Conservation (phyloP, 345 rosid genomes). For the Corchorus capsularis region DNA sequence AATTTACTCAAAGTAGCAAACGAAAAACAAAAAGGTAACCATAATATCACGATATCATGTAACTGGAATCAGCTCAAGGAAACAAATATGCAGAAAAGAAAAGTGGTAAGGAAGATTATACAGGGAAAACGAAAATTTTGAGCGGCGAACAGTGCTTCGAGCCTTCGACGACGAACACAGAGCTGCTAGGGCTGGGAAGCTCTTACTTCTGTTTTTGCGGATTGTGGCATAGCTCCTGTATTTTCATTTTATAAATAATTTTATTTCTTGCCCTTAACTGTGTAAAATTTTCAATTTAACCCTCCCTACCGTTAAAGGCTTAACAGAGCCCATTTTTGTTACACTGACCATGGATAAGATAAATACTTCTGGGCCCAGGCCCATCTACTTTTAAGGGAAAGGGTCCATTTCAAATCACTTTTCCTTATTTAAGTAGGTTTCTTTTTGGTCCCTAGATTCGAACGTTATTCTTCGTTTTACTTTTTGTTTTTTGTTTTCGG, state of each 20-base stretch:
- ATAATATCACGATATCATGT: not conserved
- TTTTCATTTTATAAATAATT: not conserved
- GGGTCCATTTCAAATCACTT: too few relatives aligned
- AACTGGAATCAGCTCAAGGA: not conserved
- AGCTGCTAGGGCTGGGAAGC: constrained; percentile 30
- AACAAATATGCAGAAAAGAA: not conserved
- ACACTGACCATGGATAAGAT: too few relatives aligned
- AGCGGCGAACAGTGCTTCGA: constrained; percentile 18
- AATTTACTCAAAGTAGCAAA: not conserved
- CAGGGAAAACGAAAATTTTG: constrained; percentile 11
- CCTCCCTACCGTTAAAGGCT: not conserved
- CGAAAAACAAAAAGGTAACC: not conserved
- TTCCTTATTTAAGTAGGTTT: too few relatives aligned
- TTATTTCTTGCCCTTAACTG: not conserved
- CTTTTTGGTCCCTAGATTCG: too few relatives aligned
- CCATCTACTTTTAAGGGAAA: not conserved
- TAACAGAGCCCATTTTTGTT: too few relatives aligned
- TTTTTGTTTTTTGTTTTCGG: too few relatives aligned
- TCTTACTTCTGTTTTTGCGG: not conserved
- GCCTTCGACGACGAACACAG: not conserved
- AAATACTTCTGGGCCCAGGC: too few relatives aligned
- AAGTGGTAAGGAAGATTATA: constrained; percentile 9
- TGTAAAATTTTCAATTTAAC: not conserved
- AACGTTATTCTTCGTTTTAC: too few relatives aligned
- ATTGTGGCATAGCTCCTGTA: not conserved